Percentiles rank a stretch among this genome's conserved stretches.
These are phyloP conservation scores for Hyaloraphidium curvatum DNA, from an alignment of 192 early-diverging fungal species.

Conservation along the genomic window DNA sequence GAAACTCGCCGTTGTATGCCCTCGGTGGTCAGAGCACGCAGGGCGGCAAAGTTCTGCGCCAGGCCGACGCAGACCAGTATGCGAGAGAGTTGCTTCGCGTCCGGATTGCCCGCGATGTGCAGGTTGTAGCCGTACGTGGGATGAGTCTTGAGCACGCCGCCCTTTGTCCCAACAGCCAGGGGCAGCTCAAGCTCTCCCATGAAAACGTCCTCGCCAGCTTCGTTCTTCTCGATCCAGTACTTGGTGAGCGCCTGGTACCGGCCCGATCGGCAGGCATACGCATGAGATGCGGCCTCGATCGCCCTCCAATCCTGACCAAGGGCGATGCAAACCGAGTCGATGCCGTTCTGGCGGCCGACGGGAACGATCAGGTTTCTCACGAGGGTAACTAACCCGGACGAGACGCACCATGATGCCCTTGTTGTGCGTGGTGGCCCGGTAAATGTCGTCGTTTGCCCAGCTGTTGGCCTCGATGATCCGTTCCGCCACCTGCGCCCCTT, in stretches of 20 bases:
- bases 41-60: slow-evolving; percentile 63
- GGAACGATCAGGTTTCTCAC: too few species aligned
- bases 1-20: slow-evolving; percentile 58
- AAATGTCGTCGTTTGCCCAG: slow-evolving; percentile 48
- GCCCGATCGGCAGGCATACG: slow-evolving; percentile 19
- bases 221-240: slow-evolving; percentile 49
- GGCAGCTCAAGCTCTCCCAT: slow-evolving; percentile 48
- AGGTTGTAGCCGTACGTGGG: slow-evolving; percentile 45
- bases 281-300: slow-evolving; percentile 49
- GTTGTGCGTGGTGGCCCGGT: slow-evolving; percentile 53
- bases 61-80: slow-evolving; percentile 44
- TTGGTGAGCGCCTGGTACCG: slow-evolving; percentile 41
- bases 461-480: slow-evolving; percentile 46
- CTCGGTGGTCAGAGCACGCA: slow-evolving; percentile 47
- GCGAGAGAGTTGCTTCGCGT: slow-evolving; percentile 35
- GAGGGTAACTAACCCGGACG: too few species aligned
- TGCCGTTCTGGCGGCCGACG: too few species aligned
- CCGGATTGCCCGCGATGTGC: slow-evolving; percentile 40
- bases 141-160: slow-evolving; percentile 52
- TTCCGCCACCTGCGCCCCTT: slow-evolving; percentile 37
- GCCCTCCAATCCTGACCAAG: slow-evolving; percentile 65
- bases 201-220: slow-evolving; percentile 21
- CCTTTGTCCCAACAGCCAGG: slow-evolving; percentile 51
- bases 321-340: slow-evolving; percentile 55
- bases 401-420: slow-evolving; percentile 44